Base-by-base conservation (phyloP, 768 basidiomycete species). In the Tricholomella constricta region DNA sequence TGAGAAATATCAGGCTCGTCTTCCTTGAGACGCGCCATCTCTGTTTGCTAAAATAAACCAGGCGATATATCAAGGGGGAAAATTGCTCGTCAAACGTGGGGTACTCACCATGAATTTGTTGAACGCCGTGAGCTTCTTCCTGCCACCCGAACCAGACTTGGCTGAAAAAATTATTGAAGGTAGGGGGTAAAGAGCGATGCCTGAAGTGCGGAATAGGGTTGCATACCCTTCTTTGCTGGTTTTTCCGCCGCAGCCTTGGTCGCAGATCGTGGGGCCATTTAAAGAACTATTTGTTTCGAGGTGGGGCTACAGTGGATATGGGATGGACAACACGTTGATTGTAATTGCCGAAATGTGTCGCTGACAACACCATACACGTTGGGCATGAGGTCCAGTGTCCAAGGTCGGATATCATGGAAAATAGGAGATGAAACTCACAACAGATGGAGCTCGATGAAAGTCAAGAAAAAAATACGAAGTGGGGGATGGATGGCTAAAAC, bases 21-120 rank as follows among this genome's bases (percentile, higher is more conserved):
- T 61, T 87, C 85, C 76, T 88, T 91, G 67, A 91, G 77, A 52
- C 87, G 85, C 29, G 85, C 84, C 78, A 91, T 84, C 67, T 91
- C 89, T 19, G 79, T 73, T 78, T 89, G 83, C 87, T 90, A 75
- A 22, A 61, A 49, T 89, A 76, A 23, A 62, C 47, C 45, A 19
- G 26, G 32, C 41, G 26, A 49, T 58, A 45, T 29, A 41, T 52
- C 15, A 55, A 45, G 11, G 15, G 19, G 14, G 42, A 14, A 42
- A 31, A 54, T 9, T 20, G n/a, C 23, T 38, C 23, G 29, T 31
- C 10, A 38, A 26, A 37, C 42, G 34, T 19, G 25, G 12, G 12
- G 15, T 8, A 31, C 72, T 51, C 55, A 78, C 80, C 78, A 82
- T 80, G 67, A 86, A 92, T 67, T 85, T 88, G 67, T 91, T 91